A percentile compares a stretch with the other conserved stretches of the same genome.
These are phyloP conservation scores for Kokia cookei DNA, from an alignment of 441 rosid species.

Conservation along the genomic window DNA sequence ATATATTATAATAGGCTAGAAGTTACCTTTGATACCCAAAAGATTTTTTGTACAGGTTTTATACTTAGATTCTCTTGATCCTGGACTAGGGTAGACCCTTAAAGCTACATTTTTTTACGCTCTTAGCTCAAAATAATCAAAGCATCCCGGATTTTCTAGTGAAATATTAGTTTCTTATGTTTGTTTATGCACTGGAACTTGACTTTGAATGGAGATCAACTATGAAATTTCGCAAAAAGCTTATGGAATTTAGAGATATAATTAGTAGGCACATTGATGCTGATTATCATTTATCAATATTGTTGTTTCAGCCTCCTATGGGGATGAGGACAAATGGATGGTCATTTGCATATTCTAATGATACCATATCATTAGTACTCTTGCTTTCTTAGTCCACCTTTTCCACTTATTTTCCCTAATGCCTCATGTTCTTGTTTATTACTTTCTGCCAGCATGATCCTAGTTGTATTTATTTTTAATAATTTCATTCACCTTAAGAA, in stretches of 20 bases:
- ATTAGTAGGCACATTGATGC: neutral
- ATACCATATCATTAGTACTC: neutral
- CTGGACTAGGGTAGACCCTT: neutral
- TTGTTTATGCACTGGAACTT: neutral
- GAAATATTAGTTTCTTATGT: neutral
- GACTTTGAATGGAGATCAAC: neutral
- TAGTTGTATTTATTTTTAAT: neutral
- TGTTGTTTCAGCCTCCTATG: neutral
- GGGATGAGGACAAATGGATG: neutral
- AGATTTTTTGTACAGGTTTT: neutral
- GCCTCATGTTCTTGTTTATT: neutral
- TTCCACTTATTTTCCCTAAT: too few species aligned
- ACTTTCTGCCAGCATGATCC: neutral
- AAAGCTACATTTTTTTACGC: neutral
- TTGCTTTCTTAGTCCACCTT: neutral
- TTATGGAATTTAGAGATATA: neutral
- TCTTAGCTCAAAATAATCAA: neutral
- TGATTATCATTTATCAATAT: neutral
- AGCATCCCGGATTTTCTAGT: neutral
- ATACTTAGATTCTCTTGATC: neutral
- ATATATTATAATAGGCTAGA: neutral
- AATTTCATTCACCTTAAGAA: conserved; percentile 10
- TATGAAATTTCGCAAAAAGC: neutral
- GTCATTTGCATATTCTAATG: neutral
- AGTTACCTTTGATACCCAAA: neutral